Percentiles rank a stretch among this genome's conserved stretches.
Conservation (phyloP, 1,139 yeast genomes). For the Yamadazyma mexicana region DNA sequence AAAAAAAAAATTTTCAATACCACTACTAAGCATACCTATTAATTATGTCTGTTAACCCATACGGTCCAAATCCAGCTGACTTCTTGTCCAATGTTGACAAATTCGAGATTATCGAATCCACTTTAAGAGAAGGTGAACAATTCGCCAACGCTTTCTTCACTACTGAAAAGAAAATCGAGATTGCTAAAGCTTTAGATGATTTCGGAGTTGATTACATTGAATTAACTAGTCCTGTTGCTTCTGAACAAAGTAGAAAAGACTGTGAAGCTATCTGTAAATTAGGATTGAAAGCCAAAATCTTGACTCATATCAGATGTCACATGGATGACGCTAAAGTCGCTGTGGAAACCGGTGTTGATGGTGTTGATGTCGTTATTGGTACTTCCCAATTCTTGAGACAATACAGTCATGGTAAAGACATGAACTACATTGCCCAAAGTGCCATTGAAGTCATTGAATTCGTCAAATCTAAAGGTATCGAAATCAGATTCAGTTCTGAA, state of each 20-base stretch:
- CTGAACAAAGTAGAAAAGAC: slow-evolving; percentile 55
- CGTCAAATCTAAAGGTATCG: slow-evolving; percentile 58
- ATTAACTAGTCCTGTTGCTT: slow-evolving; percentile 58
- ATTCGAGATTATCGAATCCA: slow-evolving; percentile 55
- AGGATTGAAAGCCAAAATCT: slow-evolving; percentile 53
- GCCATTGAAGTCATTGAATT: slow-evolving; percentile 59
- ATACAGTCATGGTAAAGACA: slow-evolving; percentile 56
- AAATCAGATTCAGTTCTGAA: slow-evolving; percentile 56
- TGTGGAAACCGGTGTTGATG: slow-evolving; percentile 61
- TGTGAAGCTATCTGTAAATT: slow-evolving; percentile 60
- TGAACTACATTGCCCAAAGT: slow-evolving; percentile 51
- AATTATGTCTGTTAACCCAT: slow-evolving; percentile 37
- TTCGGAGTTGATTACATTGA: slow-evolving; percentile 63
- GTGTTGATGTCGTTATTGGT: slow-evolving; percentile 60
- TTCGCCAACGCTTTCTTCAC: slow-evolving; percentile 59
- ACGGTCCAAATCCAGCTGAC: slow-evolving; percentile 62
- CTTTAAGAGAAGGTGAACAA: slow-evolving; percentile 62
- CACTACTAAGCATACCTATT: neutral
- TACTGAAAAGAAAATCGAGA: slow-evolving; percentile 54
- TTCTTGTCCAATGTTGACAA: slow-evolving; percentile 52
- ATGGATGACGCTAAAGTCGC: slow-evolving; percentile 62
- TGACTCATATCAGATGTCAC: slow-evolving; percentile 60
- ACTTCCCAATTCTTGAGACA: slow-evolving; percentile 55
- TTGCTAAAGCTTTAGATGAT: slow-evolving; percentile 58
- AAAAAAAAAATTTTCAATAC: neutral